These are phyloP conservation scores for Aphanomyces cochlioides DNA, from an alignment of 352 stramenopile species.

Conservation along the genomic window DNA sequence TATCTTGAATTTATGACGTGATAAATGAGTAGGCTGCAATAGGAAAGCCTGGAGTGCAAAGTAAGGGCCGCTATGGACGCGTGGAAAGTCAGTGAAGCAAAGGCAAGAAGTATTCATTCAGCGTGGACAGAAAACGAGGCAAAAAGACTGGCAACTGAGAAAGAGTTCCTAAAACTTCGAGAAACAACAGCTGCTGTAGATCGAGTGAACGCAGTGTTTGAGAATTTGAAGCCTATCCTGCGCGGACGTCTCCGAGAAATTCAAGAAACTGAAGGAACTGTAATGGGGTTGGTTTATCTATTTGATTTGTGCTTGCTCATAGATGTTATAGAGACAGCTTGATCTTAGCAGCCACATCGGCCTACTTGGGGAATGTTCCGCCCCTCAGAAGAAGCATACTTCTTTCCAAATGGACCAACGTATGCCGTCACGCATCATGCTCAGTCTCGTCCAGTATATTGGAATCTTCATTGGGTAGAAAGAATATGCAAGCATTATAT, in stretches of 20 bases:
- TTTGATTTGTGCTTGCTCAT: not conserved
- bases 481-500: constrained; percentile 23
- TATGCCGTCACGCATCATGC: constrained; percentile 36
- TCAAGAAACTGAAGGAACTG: not conserved
- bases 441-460: constrained; percentile 34
- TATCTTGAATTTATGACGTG: constrained; percentile 12
- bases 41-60: constrained; percentile 38
- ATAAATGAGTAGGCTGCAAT: constrained; percentile 32
- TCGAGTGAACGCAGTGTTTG: constrained; percentile 22
- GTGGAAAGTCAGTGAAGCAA: constrained; percentile 36
- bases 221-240: constrained; percentile 20
- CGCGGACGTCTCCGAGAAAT: constrained; percentile 11
- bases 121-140: constrained; percentile 44
- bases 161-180: constrained; percentile 6
- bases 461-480: constrained; percentile 38
- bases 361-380: not conserved
- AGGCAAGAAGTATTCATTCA: constrained; percentile 48
- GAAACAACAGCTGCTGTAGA: constrained; percentile 6
- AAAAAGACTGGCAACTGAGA: constrained; percentile 39
- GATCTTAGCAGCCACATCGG: constrained; percentile 15
- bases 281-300: not conserved
- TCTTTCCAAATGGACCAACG: constrained; percentile 26
- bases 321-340: constrained; percentile 13
- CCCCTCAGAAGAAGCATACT: constrained; percentile 30
- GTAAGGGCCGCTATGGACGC: constrained; percentile 21